Evolutionary conservation across 805 yeast genomes (phyloP), one percentile per base, ranked within the genome.

Genomic region (Candida ortonii): DNA sequence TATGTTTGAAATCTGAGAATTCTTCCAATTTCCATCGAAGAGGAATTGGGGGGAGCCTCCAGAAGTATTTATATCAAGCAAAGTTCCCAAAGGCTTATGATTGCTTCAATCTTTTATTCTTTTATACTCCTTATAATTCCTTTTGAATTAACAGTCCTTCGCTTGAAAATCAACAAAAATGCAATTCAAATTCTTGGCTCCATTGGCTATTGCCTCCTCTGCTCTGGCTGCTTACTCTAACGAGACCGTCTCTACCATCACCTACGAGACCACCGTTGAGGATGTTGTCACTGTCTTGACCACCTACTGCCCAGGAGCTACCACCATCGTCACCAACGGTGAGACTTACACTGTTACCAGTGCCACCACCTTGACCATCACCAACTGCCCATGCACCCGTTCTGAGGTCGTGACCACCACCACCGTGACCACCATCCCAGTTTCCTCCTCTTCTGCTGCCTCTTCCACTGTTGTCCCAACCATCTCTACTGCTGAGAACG

Each of bases 351-450:
- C 83, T 48, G 87, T 81, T 58, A 77, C 89, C 43, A 80, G 62
- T 53, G 78, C 90, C 43, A 82, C 90, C 61, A 84, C 94, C 50
- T 64, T 85, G 54, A 84, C 93, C 62, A 73, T 84, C 76, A 82
- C 94, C 55, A 81, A 85, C 72, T 79, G 84, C 65, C 89, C 89
- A 60, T 85, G 95, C 72, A 83, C 90, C 57, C 55, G 78, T 55
- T 16, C 16, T 14, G 30, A 33, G 28, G 50, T 52, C 33, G 30
- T 42, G 42, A 50, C 61, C 30, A 36, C 52, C 38, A 44, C 55
- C 43, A 43, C 51, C 28, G 44, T 43, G 22, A 41, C 43, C 15
- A 34, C 50, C 36, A 34, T 48, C 40, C 38, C 48, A 24, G 38
- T 22, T 17, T 22, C 53, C 28, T 16, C 46, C 9, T 28, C 57